Conservation (phyloP, 768 basidiomycete species). For the Epithele typhae region DNA sequence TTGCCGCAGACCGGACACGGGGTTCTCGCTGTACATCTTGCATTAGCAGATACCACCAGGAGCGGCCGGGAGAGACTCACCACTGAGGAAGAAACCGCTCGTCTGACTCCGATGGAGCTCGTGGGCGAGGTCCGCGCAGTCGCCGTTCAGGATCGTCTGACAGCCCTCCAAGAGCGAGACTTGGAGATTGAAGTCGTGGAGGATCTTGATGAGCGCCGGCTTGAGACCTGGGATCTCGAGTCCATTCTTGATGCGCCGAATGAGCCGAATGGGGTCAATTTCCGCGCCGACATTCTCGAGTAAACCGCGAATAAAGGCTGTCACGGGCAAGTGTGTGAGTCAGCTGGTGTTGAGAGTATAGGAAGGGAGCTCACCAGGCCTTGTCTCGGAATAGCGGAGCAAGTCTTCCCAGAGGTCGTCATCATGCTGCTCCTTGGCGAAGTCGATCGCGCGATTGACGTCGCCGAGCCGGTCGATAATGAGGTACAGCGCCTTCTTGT, state of each 20-base stretch:
- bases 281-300: slow-evolving; percentile 96
- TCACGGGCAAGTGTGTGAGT: slow-evolving; percentile 5
- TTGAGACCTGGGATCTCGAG: slow-evolving; percentile 95
- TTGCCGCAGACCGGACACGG: slow-evolving; percentile 64
- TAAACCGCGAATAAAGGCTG: slow-evolving; percentile 91
- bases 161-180: slow-evolving; percentile 92
- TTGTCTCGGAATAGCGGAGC: slow-evolving; percentile 87
- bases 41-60: neutral
- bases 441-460: slow-evolving; percentile 93
- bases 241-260: slow-evolving; percentile 92
- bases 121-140: slow-evolving; percentile 68
- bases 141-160: slow-evolving; percentile 79
- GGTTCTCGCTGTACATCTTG: slow-evolving; percentile 44
- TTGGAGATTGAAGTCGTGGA: slow-evolving; percentile 94
- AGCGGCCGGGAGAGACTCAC: slow-evolving; percentile 40
- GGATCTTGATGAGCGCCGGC: slow-evolving; percentile 90
- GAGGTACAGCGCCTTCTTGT: slow-evolving; percentile 87
- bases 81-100: slow-evolving; percentile 70
- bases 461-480: slow-evolving; percentile 95
- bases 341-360: neutral
- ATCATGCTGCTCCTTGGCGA: slow-evolving; percentile 95
- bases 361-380: slow-evolving; percentile 53
- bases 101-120: slow-evolving; percentile 73
- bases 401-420: slow-evolving; percentile 98
- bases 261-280: slow-evolving; percentile 91